A percentile compares a stretch with the other conserved stretches of the same genome.
phyloP scores from a whole-genome alignment of 164 flowering plant genomes.

The Chimonanthus praecox region DNA sequence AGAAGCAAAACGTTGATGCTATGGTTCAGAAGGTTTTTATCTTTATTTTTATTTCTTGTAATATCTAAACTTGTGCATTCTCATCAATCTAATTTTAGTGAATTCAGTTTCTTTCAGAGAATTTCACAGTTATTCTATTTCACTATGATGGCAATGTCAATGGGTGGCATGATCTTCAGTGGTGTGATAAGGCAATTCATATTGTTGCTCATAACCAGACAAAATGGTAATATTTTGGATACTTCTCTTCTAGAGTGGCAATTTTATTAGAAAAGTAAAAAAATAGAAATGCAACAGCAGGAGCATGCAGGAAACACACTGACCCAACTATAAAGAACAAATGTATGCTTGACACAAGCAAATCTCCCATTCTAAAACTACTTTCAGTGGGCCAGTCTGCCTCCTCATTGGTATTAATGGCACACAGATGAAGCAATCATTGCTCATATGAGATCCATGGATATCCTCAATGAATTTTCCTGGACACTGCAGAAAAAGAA shows the following conservation, averaged over 20 bases:
- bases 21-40: slow-evolving; percentile 77
- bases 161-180: slow-evolving; percentile 78
- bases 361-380: too few relatives aligned
- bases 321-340: too few relatives aligned
- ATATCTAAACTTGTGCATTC: neutral
- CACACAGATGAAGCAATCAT: too few relatives aligned
- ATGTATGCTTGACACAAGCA: too few relatives aligned
- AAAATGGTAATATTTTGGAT: slow-evolving; percentile 60
- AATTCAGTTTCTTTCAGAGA: slow-evolving; percentile 90
- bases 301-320: too few relatives aligned
- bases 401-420: too few relatives aligned
- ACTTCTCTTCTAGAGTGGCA: neutral
- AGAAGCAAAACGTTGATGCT: slow-evolving; percentile 68
- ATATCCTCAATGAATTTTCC: too few relatives aligned
- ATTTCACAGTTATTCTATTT: slow-evolving; percentile 79
- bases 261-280: too few relatives aligned
- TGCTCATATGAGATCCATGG: too few relatives aligned
- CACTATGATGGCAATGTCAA: slow-evolving; percentile 87
- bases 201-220: slow-evolving; percentile 86
- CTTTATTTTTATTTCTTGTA: slow-evolving; percentile 7
- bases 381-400: too few relatives aligned
- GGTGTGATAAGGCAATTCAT: slow-evolving; percentile 74
- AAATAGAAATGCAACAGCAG: too few relatives aligned
- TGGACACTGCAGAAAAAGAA: too few relatives aligned
- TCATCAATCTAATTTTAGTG: slow-evolving; percentile 31